These are phyloP conservation scores for Schwanniomyces etchellsii DNA, from an alignment of 1,139 yeast genomes.

Conservation along the genomic window DNA sequence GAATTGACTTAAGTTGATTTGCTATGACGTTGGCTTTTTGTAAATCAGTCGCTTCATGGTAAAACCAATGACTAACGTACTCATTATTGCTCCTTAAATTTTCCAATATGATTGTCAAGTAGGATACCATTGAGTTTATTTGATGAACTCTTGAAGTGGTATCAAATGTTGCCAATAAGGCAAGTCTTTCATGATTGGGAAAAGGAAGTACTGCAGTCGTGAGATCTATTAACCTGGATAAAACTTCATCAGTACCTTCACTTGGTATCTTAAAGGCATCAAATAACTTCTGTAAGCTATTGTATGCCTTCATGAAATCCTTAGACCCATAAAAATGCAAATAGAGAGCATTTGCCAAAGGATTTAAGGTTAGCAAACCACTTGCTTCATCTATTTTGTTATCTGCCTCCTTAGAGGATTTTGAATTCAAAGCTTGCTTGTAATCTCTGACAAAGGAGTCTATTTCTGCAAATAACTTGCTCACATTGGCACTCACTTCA, in stretches of 20 bases:
- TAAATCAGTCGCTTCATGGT: slow-evolving; percentile 43
- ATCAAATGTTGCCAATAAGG: slow-evolving; percentile 31
- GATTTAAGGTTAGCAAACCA: slow-evolving; percentile 49
- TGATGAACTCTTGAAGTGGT: slow-evolving; percentile 27
- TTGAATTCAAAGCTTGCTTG: slow-evolving; percentile 16
- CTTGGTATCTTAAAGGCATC: slow-evolving; percentile 18
- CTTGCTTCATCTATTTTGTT: slow-evolving; percentile 7
- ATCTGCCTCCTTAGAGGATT: slow-evolving; percentile 4
- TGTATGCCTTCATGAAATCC: slow-evolving; percentile 38
- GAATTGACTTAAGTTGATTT: slow-evolving; percentile 52
- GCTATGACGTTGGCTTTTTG: slow-evolving; percentile 58
- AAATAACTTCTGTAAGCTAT: slow-evolving; percentile 29
- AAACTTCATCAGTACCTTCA: slow-evolving; percentile 21
- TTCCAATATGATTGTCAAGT: slow-evolving; percentile 30
- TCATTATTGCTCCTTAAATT: slow-evolving; percentile 27
- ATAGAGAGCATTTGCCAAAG: slow-evolving; percentile 56
- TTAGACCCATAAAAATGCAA: slow-evolving; percentile 46
- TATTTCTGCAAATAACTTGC: slow-evolving; percentile 31
- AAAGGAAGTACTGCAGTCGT: slow-evolving; percentile 58
- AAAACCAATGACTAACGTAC: slow-evolving; percentile 41
- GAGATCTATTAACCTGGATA: slow-evolving; percentile 45
- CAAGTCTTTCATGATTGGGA: slow-evolving; percentile 41
- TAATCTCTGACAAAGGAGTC: slow-evolving; percentile 41
- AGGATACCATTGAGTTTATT: slow-evolving; percentile 26
- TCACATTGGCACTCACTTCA: slow-evolving; percentile 18